Evolutionary conservation across 768 basidiomycete species (phyloP).

Genomic region (Coprinellus micaceus): DNA sequence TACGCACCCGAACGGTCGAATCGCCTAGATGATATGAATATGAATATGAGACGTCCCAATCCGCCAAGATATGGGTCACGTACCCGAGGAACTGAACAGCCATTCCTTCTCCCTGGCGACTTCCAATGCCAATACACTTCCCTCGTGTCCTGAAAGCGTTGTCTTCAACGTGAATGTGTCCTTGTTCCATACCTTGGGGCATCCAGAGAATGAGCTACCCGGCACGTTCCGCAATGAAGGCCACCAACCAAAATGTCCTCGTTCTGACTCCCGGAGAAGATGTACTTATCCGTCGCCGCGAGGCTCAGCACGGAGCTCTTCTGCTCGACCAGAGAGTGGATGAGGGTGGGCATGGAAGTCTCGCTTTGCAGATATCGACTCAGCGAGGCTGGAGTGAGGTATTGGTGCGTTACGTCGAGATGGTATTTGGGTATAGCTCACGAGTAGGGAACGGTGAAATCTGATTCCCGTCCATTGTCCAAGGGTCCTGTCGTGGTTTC

Average conservation of each 20-base stretch:
- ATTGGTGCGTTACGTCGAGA: slow-evolving; percentile 16
- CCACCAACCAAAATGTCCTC: slow-evolving; percentile 66
- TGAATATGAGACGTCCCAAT: not conserved
- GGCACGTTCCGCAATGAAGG: not conserved
- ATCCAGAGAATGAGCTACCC: not conserved
- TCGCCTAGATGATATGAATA: slow-evolving; percentile 55
- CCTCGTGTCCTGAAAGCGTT: slow-evolving; percentile 76
- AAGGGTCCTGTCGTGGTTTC: not conserved
- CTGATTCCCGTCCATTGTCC: not conserved
- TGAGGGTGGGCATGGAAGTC: slow-evolving; percentile 43
- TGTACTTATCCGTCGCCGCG: slow-evolving; percentile 65
- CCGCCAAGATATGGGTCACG: slow-evolving; percentile 15
- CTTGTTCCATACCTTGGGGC: slow-evolving; percentile 79
- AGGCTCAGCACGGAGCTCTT: slow-evolving; percentile 71
- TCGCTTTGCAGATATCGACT: slow-evolving; percentile 50
- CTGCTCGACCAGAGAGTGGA: slow-evolving; percentile 70
- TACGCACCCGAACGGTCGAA: slow-evolving; percentile 77
- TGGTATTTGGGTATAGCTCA: not conserved
- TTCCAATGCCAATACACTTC: slow-evolving; percentile 78
- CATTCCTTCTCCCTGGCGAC: slow-evolving; percentile 72
- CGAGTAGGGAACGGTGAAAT: not conserved
- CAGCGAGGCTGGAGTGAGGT: slow-evolving; percentile 46
- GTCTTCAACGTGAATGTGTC: slow-evolving; percentile 62
- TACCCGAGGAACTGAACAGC: slow-evolving; percentile 90
- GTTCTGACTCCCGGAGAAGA: slow-evolving; percentile 82